Percentiles rank a stretch among this genome's conserved stretches.
Evolutionary conservation across 768 basidiomycete species (phyloP).

Genomic region (Agaricus blazei): DNA sequence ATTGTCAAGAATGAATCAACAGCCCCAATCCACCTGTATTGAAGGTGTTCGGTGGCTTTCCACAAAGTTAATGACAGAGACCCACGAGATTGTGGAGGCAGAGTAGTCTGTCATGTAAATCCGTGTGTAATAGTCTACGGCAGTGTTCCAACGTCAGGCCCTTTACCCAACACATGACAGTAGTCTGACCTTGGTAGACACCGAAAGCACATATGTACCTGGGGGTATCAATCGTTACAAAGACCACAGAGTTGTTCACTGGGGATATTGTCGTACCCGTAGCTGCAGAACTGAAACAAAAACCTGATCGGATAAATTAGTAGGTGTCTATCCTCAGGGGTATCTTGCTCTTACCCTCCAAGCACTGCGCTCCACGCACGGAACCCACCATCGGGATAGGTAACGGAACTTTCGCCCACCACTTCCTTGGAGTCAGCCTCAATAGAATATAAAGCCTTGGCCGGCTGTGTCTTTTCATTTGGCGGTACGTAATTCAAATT

Average conservation of each 20-base stretch:
- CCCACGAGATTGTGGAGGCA: slow-evolving; percentile 35
- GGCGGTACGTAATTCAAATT: no score
- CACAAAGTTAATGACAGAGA: background rate
- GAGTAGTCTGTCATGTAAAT: slow-evolving; percentile 30
- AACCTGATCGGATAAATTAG: slow-evolving; percentile 18
- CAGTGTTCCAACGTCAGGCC: background rate
- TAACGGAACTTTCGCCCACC: background rate
- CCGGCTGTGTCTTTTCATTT: no score
- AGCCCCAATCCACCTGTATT: slow-evolving; percentile 25
- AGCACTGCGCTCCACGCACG: background rate
- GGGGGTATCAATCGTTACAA: background rate
- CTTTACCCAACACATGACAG: background rate
- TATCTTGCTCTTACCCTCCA: background rate
- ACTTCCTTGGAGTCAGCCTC: background rate
- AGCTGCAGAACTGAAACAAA: slow-evolving; percentile 33
- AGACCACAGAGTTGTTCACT: background rate
- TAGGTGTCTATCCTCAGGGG: background rate
- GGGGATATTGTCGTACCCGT: slow-evolving; percentile 19
- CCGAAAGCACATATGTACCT: slow-evolving; percentile 36
- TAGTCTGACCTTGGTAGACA: slow-evolving; percentile 34
- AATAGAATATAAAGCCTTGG: no score
- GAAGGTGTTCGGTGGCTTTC: background rate
- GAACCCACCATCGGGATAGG: background rate
- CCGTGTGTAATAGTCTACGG: slow-evolving; percentile 32
- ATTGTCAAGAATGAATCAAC: slow-evolving; percentile 39